Percentiles rank a stretch among this genome's conserved stretches.
These are phyloP conservation scores for Tolypocladium cylindrosporum DNA, from an alignment of 2,329 filamentous ascomycete species.

Conservation along the genomic window DNA sequence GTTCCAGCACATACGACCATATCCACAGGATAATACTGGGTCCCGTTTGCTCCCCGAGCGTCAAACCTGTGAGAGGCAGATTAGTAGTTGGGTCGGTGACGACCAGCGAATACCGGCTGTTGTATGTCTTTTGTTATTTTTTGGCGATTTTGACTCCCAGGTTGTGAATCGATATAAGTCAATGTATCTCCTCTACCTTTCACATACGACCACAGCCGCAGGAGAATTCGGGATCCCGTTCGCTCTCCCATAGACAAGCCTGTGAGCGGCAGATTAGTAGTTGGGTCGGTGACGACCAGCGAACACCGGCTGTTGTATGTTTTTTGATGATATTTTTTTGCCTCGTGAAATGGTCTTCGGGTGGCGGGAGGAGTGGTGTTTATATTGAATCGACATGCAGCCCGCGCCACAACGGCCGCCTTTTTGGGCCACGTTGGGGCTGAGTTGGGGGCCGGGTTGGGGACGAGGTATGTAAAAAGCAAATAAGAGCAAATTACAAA, in stretches of 20 bases:
- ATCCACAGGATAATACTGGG: no score
- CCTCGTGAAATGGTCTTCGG: neutral
- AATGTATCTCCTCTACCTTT: neutral
- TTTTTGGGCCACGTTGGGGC: neutral
- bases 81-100: neutral
- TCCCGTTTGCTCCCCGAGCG: neutral
- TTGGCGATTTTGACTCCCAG: neutral
- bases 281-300: neutral
- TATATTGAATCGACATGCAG: neutral
- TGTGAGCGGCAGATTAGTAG: neutral
- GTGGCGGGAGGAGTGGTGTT: neutral
- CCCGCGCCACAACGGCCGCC: neutral
- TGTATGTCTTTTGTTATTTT: neutral
- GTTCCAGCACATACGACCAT: no score
- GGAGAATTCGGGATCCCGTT: constrained; percentile 1
- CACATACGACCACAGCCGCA: constrained; percentile 2
- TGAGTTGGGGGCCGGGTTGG: no score
- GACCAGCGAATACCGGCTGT: neutral
- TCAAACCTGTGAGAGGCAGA: neutral
- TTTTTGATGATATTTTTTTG: neutral
- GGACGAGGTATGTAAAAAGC: no score
- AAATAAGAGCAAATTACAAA: no score
- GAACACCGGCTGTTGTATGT: neutral
- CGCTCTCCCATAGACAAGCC: neutral
- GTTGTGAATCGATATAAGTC: neutral